These are phyloP conservation scores for Yamadazyma atmosphaerica DNA, from an alignment of 1,139 yeast species.

Conservation along the genomic window DNA sequence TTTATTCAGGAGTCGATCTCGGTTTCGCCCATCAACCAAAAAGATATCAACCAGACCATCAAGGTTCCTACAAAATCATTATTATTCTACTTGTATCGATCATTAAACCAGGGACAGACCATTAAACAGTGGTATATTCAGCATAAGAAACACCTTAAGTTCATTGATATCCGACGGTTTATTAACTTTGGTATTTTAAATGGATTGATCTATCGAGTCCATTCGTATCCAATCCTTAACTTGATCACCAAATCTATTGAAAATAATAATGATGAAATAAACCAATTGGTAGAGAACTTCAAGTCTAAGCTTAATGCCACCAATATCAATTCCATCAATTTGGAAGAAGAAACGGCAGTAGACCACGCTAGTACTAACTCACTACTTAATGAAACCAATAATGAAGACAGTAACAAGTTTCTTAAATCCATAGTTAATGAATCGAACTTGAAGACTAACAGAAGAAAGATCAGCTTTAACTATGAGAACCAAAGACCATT, in stretches of 20 bases:
- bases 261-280: constrained; percentile 29
- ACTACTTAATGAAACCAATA: constrained; percentile 8
- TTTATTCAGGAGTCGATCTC: constrained; percentile 12
- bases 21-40: constrained; percentile 17
- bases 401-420: constrained; percentile 10
- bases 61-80: constrained; percentile 62
- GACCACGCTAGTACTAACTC: not conserved
- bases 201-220: constrained; percentile 78
- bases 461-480: constrained; percentile 38
- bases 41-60: constrained; percentile 19
- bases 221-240: constrained; percentile 67
- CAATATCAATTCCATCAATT: constrained; percentile 13
- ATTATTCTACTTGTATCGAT: constrained; percentile 73
- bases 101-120: constrained; percentile 76
- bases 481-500: constrained; percentile 15
- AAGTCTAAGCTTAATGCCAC: constrained; percentile 10
- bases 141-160: constrained; percentile 55
- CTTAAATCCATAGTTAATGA: constrained; percentile 31
- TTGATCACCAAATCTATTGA: constrained; percentile 38
- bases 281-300: constrained; percentile 26
- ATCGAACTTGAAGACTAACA: constrained; percentile 25
- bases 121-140: constrained; percentile 78
- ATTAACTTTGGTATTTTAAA: constrained; percentile 83
- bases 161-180: constrained; percentile 81
- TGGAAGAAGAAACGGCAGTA: not conserved